phyloP scores from a whole-genome alignment of 257 asterid genomes.

The Solanum sejunctum region DNA sequence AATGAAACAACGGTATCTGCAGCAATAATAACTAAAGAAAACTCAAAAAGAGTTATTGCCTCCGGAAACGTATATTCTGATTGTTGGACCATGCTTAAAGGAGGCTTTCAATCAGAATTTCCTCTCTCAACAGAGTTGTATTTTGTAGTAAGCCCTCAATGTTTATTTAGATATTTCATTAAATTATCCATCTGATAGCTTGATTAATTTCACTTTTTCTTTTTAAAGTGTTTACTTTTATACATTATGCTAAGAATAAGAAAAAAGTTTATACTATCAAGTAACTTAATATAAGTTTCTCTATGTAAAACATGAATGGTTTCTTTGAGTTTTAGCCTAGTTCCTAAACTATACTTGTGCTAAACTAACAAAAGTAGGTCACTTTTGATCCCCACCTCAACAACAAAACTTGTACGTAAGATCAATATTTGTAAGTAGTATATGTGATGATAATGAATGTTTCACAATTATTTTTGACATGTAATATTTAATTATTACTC shows the following conservation, averaged over 20 bases:
- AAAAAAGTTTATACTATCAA: too few relatives aligned
- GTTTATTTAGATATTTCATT: not conserved
- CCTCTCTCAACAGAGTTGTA: not conserved
- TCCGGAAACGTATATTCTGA: not conserved
- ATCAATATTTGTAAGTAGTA: not conserved
- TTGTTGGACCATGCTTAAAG: constrained; percentile 3
- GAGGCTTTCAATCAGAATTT: not conserved
- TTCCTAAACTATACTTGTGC: not conserved
- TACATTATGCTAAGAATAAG: too few relatives aligned
- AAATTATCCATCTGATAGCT: not conserved
- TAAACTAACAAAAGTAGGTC: not conserved
- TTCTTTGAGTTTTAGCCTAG: too few relatives aligned
- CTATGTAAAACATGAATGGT: not conserved
- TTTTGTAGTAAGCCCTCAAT: not conserved
- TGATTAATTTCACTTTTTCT: not conserved
- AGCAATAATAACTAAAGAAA: not conserved
- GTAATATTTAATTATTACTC: not conserved
- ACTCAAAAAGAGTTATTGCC: not conserved
- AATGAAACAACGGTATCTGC: not conserved
- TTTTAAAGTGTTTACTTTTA: not conserved
- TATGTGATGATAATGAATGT: not conserved
- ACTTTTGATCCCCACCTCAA: too few relatives aligned
- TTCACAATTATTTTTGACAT: not conserved
- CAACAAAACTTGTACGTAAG: not conserved
- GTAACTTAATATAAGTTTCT: not conserved